Percentiles rank a stretch among this genome's conserved stretches.
Conservation (phyloP, 1,139 yeast species). For the Diutina catenulata region DNA sequence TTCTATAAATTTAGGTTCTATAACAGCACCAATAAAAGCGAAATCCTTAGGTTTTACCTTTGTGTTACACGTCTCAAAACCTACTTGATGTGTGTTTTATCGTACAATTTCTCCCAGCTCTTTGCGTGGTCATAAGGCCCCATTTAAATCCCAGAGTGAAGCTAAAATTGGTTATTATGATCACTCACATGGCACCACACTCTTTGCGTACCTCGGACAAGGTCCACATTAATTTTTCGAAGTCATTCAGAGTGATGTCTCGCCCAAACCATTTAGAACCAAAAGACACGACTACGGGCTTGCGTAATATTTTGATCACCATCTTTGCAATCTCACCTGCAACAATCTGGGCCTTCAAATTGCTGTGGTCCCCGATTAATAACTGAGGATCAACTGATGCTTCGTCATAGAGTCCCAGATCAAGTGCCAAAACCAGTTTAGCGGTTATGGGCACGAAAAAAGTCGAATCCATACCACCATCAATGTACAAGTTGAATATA, state of each 20-base stretch:
- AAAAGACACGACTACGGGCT: conserved; percentile 24
- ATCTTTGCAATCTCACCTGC: conserved; percentile 35
- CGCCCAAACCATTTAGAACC: conserved; percentile 35
- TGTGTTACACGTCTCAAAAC: not conserved
- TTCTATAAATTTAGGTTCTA: not conserved
- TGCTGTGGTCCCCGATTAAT: conserved; percentile 28
- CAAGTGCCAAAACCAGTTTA: conserved; percentile 14
- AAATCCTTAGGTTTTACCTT: not conserved
- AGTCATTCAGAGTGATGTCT: conserved; percentile 22
- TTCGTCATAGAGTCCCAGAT: conserved; percentile 10
- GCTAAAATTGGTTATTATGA: no score
- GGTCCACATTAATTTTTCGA: conserved; percentile 30
- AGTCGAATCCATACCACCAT: conserved; percentile 32
- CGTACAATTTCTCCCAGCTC: not conserved
- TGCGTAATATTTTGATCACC: conserved; percentile 18
- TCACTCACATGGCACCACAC: no score
- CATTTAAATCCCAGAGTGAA: no score
- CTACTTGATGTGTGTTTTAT: not conserved
- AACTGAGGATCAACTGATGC: conserved; percentile 27
- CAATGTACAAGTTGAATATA: conserved; percentile 23
- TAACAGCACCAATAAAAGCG: no score
- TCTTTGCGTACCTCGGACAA: no score
- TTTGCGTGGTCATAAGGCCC: not conserved
- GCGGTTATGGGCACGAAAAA: conserved; percentile 30
- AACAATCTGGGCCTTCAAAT: conserved; percentile 28